Evolutionary conservation across 2,329 filamentous ascomycete genomes (phyloP), one percentile per base, ranked within the genome.

Genomic region (Leptographium galeiforme): DNA sequence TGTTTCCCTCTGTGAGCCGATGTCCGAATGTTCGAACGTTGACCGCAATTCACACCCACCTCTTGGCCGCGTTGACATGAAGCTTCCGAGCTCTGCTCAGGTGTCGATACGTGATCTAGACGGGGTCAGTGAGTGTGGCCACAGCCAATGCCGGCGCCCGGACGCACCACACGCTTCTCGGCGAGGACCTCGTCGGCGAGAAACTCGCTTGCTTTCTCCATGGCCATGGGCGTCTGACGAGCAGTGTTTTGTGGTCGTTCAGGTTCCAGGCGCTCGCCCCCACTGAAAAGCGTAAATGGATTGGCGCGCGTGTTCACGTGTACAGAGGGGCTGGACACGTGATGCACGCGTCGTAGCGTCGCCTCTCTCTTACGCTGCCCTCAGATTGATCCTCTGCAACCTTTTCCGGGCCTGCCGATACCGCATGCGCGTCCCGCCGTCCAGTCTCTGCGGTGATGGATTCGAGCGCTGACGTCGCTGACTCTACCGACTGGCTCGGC

Each of bases 21-120:
- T n/a, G n/a, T n/a, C n/a, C n/a, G n/a, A 8, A 25, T 25, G 25
- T 25, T 5, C 25, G 12, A 8, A 19, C 30, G 30, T 25, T 2
- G 36, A 25, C n/a, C n/a, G 30, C 6, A 12, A 18, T 16, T 8
- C 10, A 7, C 10, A 67, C 78, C 59, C 71, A 94, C 90, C 90
- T 83, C 69, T 98, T 98, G 13, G 93, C 93, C 45, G 78, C 74
- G 64, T 94, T 93, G 66, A 87, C 84, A 66, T 96, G 86, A 46
- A 95, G 77, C 62, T 89, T 85, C 52, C 96, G 70, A 41, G 84
- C 85, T 62, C 91, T 80, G 68, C 89, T 93, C 57, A 98, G 71
- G 49, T 85, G 74, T 50, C 89, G 84, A 72, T 96, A 97, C 50
- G 87, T 95, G 62, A 95, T 77, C 89, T 95, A 13, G 16, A 25